These are phyloP conservation scores for Fagus crenata DNA, from an alignment of 306 rosid genomes.

Conservation along the genomic window DNA sequence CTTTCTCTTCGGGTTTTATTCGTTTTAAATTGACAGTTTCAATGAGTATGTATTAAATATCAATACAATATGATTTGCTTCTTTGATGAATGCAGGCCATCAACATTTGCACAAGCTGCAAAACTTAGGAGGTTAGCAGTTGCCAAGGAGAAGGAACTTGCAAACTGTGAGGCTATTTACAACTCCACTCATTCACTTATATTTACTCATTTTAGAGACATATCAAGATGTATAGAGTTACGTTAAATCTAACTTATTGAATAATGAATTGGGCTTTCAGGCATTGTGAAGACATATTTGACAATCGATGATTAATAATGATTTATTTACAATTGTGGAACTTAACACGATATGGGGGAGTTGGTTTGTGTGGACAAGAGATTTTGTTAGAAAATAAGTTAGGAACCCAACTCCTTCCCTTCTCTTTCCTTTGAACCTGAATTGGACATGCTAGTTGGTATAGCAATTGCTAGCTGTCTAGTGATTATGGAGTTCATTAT, in stretches of 20 bases:
- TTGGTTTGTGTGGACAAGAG: too few species aligned
- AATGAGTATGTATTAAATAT: conserved; percentile 13
- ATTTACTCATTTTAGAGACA: conserved; percentile 23
- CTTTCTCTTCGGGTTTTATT: background rate
- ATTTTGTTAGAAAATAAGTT: too few species aligned
- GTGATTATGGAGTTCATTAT: background rate
- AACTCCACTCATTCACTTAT: conserved; percentile 16
- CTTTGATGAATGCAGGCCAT: conserved; percentile 56
- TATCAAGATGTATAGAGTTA: conserved; percentile 10
- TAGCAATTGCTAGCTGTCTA: background rate
- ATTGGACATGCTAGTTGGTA: too few species aligned
- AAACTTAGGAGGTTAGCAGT: conserved; percentile 75
- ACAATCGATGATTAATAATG: too few species aligned
- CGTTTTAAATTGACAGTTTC: background rate
- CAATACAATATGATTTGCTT: conserved; percentile 2
- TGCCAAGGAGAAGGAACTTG: conserved; percentile 84
- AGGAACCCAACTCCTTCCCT: too few species aligned
- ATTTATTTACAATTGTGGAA: too few species aligned
- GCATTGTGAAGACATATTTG: too few species aligned
- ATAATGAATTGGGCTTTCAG: background rate
- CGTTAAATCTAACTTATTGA: conserved; percentile 20
- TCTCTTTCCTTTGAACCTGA: too few species aligned
- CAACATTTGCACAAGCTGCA: conserved; percentile 91
- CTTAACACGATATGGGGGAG: too few species aligned
- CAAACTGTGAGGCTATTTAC: conserved; percentile 57